Percentiles rank a stretch among this genome's conserved stretches.
phyloP scores from a whole-genome alignment of 331 rosid species.

The Pyracantha coccinea region DNA sequence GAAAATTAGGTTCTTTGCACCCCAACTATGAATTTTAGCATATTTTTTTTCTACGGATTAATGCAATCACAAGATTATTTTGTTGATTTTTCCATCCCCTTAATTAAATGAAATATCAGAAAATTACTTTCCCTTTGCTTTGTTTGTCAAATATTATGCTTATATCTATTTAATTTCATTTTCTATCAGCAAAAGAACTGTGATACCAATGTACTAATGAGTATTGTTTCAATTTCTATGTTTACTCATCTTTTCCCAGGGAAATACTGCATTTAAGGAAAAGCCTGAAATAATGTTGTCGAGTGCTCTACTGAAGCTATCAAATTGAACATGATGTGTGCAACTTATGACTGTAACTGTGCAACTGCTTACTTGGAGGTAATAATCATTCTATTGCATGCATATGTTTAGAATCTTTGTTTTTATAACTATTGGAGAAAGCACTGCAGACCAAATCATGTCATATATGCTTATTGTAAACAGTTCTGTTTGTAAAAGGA shows the following conservation, averaged over 20 bases:
- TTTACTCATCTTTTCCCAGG: slow-evolving; percentile 30
- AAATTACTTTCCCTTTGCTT: no score
- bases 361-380: slow-evolving; percentile 74
- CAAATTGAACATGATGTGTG: slow-evolving; percentile 41
- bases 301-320: slow-evolving; percentile 61
- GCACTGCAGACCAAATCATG: neutral
- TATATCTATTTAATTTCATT: neutral
- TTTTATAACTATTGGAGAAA: neutral
- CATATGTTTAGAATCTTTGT: neutral
- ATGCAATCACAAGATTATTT: no score
- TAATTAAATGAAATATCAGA: no score
- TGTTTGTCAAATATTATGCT: neutral
- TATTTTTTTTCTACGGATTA: no score
- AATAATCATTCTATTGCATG: slow-evolving; percentile 3
- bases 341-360: slow-evolving; percentile 60
- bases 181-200: neutral
- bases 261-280: slow-evolving; percentile 69
- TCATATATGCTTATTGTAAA: neutral
- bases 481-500: neutral
- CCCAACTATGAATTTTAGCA: no score
- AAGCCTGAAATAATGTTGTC: slow-evolving; percentile 64
- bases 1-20: no score
- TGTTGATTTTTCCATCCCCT: no score
- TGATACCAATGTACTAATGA: neutral
- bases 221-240: neutral